Base-by-base conservation (phyloP, 768 basidiomycete species). In the Coprinopsis marcescibilis region DNA sequence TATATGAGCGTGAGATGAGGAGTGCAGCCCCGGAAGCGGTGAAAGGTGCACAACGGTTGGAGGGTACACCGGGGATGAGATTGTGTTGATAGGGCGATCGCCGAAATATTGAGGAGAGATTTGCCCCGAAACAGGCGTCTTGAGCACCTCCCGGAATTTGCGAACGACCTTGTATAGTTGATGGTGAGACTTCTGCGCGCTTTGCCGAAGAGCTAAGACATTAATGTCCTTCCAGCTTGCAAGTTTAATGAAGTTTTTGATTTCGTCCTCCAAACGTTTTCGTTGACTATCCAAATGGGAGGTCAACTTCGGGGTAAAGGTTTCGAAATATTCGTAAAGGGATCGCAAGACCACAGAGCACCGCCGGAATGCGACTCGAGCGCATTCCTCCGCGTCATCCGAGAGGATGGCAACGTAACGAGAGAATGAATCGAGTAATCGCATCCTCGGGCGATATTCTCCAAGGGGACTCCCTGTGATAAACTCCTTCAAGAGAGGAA, bases 181-280 rank as follows among this genome's bases (percentile, higher is more conserved):
- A 49, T 82, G 83, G 61, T 99, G 96, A 1, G 91, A 92, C 57
- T 74, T 81, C 49, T 87, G 81, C 0, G 96, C 93, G 59, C 93
- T 96, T 50, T 87, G 83, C 62, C 86, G 89, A 48, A 99, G 73
- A 2, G 96, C 93, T 52, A 89, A 85, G 8, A 98, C 87, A 57
- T 98, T 99, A 59, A 93, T 71, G 59, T 99, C 96, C 64, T 89
- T 96, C 96, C 96, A 98, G 58, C 93, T 97, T 1, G 96, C 96
- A 36, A 99, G 72, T 63, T 93, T 95, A 70, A 98, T 85, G 60
- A 92, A 84, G 35, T 77, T 81, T 48, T 73, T 78, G 43, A 97
- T 76, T 46, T 94, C 87, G 55, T 81, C 85, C 64, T 97, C 91
- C 25, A 96, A 61, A 0, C 55, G 57, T 1, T 62, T 64, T 41